These are phyloP conservation scores for Rachicladosporium sp. DNA, from an alignment of 2,329 filamentous ascomycete genomes.

Conservation along the genomic window DNA sequence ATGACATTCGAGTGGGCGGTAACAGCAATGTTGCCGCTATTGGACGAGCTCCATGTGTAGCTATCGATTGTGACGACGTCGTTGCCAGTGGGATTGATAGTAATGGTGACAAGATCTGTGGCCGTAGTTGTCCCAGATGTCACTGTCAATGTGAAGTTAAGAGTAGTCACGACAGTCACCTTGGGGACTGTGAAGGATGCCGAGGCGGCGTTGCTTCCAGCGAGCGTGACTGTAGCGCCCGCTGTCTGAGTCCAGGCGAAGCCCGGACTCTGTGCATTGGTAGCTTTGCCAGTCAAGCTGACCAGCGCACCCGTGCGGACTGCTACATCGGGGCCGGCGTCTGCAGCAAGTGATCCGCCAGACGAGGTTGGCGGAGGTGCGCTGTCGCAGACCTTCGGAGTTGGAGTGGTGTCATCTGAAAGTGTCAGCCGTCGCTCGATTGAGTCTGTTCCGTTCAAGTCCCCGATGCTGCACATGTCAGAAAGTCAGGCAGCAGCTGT, in stretches of 20 bases:
- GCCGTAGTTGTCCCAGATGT: slow-evolving; percentile 16
- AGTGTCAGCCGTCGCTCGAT: too few species aligned
- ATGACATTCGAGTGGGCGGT: slow-evolving; percentile 24
- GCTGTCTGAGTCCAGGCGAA: slow-evolving; percentile 18
- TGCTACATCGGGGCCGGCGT: slow-evolving; percentile 11
- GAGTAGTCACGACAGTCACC: slow-evolving; percentile 13
- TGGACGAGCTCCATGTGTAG: slow-evolving; percentile 21
- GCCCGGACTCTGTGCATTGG: slow-evolving; percentile 12
- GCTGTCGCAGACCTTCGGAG: too few species aligned
- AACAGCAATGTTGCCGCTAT: slow-evolving; percentile 22
- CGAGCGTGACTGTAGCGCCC: slow-evolving; percentile 16
- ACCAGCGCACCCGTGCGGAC: slow-evolving; percentile 21
- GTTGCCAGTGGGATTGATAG: slow-evolving; percentile 12
- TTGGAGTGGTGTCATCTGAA: too few species aligned
- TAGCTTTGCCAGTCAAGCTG: slow-evolving; percentile 19
- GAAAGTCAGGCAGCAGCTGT: too few species aligned
- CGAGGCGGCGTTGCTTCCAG: slow-evolving; percentile 7
- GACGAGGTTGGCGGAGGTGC: slow-evolving; percentile 4
- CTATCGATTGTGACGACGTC: slow-evolving; percentile 23
- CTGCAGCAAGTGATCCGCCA: slow-evolving; percentile 12
- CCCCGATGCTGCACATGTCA: too few species aligned
- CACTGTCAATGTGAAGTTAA: slow-evolving; percentile 21
- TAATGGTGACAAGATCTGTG: slow-evolving; percentile 20
- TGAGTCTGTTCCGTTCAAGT: too few species aligned
- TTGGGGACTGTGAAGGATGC: slow-evolving; percentile 11